Evolutionary conservation across 164 flowering plant genomes (phyloP), one percentile per base, ranked within the genome.

Genomic region (Hamamelis virginiana): DNA sequence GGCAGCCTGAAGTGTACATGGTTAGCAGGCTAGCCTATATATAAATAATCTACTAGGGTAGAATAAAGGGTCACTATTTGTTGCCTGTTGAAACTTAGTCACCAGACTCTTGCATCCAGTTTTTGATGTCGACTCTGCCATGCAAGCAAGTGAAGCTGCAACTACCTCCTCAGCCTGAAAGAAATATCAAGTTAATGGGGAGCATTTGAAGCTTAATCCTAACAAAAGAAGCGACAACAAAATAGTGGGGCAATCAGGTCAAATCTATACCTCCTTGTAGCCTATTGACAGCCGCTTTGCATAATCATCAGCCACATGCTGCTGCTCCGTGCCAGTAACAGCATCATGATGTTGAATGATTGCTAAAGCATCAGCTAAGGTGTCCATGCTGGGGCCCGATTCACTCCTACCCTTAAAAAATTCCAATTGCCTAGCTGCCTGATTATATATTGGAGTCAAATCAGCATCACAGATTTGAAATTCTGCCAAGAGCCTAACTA

Each of bases 261-360:
- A 45, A 62, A 23, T 18, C 10, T 9, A 47, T 63, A 96, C 99
- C 96, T 96, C 91, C 25, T 33, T 33, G 58, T 89, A 87, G 19
- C 99, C 99, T 9, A 88, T 87, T 27, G 88, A 78, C 56, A 95
- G 80, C 43, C 97, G 81, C 73, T 86, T 92, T 45, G 93, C 86
- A 83, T 95, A 95, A 80, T 95, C 98, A 85, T 89, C 68, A 23
- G 99, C 93, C 67, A 92, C 98, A 81, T 96, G 98, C 69, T 96
- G 99, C 85, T 88, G 83, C 70, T 75, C 84, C 15, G 99, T 96
- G 46, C 99, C 98, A 79, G 83, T 81, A 64, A 96, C 97, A 59
- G 91, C 99, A 89, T 96, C 99, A 77, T 95, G 99, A 80, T 95
- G 99, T 75, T 95, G 99, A 71, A 91, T 93, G 71, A 95, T 83